phyloP scores from a whole-genome alignment of 306 rosid genomes.

The Fagus sylvatica region DNA sequence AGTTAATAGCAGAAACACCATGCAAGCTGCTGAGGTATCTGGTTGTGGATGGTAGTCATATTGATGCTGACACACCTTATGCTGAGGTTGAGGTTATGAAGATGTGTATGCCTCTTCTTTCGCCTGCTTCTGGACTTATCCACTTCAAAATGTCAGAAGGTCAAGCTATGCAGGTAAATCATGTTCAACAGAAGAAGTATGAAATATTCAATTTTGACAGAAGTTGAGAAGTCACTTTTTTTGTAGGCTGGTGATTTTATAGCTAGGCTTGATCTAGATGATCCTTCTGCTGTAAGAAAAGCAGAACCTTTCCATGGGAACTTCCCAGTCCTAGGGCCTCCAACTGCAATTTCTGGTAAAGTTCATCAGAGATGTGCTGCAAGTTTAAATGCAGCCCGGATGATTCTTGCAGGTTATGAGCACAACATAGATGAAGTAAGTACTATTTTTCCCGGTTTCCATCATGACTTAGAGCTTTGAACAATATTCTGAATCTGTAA shows the following conservation, averaged over 20 bases:
- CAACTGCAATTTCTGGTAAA: conserved; percentile 92
- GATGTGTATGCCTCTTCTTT: conserved; percentile 99
- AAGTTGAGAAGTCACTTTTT: conserved; percentile 19
- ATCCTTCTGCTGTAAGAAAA: conserved; percentile 94
- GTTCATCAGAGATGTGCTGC: conserved; percentile 97
- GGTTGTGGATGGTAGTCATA: conserved; percentile 69
- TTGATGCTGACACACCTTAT: conserved; percentile 88
- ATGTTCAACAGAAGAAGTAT: conserved; percentile 16
- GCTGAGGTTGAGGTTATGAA: conserved; percentile 99
- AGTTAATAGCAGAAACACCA: conserved; percentile 94
- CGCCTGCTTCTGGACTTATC: conserved; percentile 93
- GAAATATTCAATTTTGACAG: conserved; percentile 13
- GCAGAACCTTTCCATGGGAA: conserved; percentile 85
- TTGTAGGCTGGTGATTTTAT: conserved; percentile 89
- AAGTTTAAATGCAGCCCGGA: conserved; percentile 76
- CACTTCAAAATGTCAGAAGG: conserved; percentile 93
- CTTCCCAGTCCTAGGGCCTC: conserved; percentile 84
- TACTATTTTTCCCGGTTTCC: conserved; percentile 15
- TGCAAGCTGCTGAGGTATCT: conserved; percentile 89
- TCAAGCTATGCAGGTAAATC: conserved; percentile 94
- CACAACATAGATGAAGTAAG: conserved; percentile 91
- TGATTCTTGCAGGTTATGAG: conserved; percentile 97
- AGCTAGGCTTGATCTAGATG: conserved; percentile 95
- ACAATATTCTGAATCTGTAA: neutral
- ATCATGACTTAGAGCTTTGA: conserved; percentile 8